Evolutionary conservation across 73 alveolate genomes (phyloP).

Genomic region (Diophrys sp.): DNA sequence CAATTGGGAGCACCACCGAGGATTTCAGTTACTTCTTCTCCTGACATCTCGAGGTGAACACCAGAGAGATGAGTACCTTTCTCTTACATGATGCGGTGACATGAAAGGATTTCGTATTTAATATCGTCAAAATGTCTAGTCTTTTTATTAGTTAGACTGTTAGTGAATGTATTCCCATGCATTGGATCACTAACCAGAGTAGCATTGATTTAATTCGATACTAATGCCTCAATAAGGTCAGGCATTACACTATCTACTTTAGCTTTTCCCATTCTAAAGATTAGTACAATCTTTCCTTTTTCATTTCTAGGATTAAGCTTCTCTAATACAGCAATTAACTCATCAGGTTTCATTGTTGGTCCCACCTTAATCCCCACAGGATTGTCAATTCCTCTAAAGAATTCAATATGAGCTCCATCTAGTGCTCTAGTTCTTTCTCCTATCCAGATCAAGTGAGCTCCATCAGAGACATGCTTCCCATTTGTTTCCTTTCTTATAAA

Average conservation of each 20-base stretch:
- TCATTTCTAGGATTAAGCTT: constrained; percentile 34
- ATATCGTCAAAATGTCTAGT: constrained; percentile 29
- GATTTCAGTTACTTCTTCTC: constrained; percentile 51
- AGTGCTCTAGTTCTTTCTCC: constrained; percentile 50
- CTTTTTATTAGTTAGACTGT: constrained; percentile 12
- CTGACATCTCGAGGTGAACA: constrained; percentile 50
- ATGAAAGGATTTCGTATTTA: constrained; percentile 23
- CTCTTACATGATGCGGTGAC: constrained; percentile 13
- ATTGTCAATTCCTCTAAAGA: constrained; percentile 40
- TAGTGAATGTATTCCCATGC: constrained; percentile 54
- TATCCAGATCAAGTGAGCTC: not conserved
- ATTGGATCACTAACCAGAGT: constrained; percentile 47
- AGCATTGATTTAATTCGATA: constrained; percentile 25
- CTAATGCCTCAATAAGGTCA: constrained; percentile 14
- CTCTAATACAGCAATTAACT: constrained; percentile 8
- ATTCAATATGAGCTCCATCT: constrained; percentile 55
- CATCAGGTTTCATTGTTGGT: constrained; percentile 20
- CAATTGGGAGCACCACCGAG: constrained; percentile 23
- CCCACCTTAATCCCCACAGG: constrained; percentile 59
- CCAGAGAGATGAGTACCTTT: constrained; percentile 44
- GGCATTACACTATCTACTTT: constrained; percentile 20
- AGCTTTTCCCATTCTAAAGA: constrained; percentile 36
- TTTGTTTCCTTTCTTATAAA: constrained; percentile 5
- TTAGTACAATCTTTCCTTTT: constrained; percentile 37
- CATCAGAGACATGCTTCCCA: not conserved